phyloP scores from a whole-genome alignment of 202 grass and related monocot species.

The Musa balbisiana region DNA sequence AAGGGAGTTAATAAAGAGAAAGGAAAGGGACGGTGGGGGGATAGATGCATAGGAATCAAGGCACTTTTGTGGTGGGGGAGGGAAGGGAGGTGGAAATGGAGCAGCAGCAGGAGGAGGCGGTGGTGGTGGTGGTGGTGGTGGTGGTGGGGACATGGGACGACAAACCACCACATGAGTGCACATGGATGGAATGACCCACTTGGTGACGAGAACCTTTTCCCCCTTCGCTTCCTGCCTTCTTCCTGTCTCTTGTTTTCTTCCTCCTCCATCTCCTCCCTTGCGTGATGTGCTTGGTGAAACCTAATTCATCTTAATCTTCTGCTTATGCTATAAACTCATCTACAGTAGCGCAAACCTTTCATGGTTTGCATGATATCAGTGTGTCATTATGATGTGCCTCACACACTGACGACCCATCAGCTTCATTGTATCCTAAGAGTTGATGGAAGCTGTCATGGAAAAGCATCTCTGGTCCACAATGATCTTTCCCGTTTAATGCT shows the following conservation, averaged over 20 bases:
- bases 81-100: not conserved
- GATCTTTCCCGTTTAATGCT: no score
- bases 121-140: not conserved
- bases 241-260: not conserved
- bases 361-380: no score
- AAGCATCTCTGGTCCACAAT: no score
- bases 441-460: no score
- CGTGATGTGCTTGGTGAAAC: no score
- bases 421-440: no score
- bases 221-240: not conserved
- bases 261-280: not conserved
- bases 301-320: no score
- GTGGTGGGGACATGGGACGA: not conserved
- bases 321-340: no score
- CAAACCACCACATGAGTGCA: conserved; percentile 27
- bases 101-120: not conserved
- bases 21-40: not conserved
- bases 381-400: no score
- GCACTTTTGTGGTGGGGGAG: not conserved
- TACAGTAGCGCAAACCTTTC: no score
- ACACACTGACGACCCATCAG: no score
- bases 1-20: not conserved
- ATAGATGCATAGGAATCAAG: not conserved
- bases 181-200: conserved; percentile 17
- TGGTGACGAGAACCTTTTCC: not conserved